A percentile compares a stretch with the other conserved stretches of the same genome.
These are phyloP conservation scores for Galerina marginata DNA, from an alignment of 768 basidiomycete species.

Conservation along the genomic window DNA sequence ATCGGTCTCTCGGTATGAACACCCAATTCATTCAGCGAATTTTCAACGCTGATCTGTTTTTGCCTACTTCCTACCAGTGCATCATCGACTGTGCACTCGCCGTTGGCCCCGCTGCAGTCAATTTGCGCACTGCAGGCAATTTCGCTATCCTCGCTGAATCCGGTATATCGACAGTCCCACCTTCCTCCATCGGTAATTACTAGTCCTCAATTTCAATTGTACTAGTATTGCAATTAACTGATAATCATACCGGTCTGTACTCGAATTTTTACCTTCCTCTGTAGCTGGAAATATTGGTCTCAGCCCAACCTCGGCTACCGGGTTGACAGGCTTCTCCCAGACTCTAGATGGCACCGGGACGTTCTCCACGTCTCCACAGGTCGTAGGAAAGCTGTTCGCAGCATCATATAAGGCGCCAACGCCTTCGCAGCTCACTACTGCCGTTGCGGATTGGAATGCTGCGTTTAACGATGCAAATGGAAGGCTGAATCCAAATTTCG, in stretches of 20 bases:
- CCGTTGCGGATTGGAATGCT: slow-evolving; percentile 25
- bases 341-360: slow-evolving; percentile 17
- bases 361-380: slow-evolving; percentile 28
- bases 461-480: slow-evolving; percentile 25
- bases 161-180: slow-evolving; percentile 20
- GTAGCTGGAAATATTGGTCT: neutral
- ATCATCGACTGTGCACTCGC: slow-evolving; percentile 5
- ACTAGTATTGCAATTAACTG: no score
- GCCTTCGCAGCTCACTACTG: slow-evolving; percentile 23
- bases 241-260: no score
- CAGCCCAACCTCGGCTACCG: slow-evolving; percentile 24
- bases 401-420: slow-evolving; percentile 26
- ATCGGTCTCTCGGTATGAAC: neutral
- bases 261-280: no score
- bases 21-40: no score
- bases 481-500: slow-evolving; percentile 21
- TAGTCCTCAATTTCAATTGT: neutral
- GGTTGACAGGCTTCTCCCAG: slow-evolving; percentile 28
- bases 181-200: slow-evolving; percentile 12
- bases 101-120: slow-evolving; percentile 10
- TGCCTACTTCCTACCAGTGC: neutral
- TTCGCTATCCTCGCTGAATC: slow-evolving; percentile 18
- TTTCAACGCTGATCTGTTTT: neutral
- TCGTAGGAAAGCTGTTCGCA: slow-evolving; percentile 26
- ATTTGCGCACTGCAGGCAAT: slow-evolving; percentile 14